phyloP scores from a whole-genome alignment of 805 yeast species.

The Candida loeiensis region DNA sequence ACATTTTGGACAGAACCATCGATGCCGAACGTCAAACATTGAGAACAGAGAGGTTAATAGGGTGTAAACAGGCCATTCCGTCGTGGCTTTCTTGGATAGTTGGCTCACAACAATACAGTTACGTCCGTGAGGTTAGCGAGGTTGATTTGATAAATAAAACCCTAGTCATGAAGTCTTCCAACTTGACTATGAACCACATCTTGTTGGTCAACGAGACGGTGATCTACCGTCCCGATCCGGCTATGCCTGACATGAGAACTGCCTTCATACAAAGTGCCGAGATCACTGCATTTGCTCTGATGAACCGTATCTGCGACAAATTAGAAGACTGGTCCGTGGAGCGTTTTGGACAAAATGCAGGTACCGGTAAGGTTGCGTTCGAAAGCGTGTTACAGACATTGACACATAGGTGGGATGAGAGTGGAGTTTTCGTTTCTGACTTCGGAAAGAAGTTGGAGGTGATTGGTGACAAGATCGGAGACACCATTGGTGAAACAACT shows the following conservation, averaged over 20 bases:
- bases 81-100: slow-evolving; percentile 69
- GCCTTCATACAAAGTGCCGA: slow-evolving; percentile 78
- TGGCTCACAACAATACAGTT: slow-evolving; percentile 70
- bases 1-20: slow-evolving; percentile 72
- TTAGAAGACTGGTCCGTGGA: slow-evolving; percentile 91
- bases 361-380: slow-evolving; percentile 77
- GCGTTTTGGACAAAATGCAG: slow-evolving; percentile 84
- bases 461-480: slow-evolving; percentile 22
- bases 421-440: slow-evolving; percentile 32
- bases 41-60: slow-evolving; percentile 81
- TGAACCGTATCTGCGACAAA: slow-evolving; percentile 68
- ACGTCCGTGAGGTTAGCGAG: slow-evolving; percentile 84
- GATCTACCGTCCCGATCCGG: slow-evolving; percentile 66
- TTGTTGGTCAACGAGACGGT: slow-evolving; percentile 85
- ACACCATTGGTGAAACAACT: slow-evolving; percentile 9
- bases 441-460: slow-evolving; percentile 27
- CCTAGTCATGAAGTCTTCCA: slow-evolving; percentile 77
- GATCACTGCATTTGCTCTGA: slow-evolving; percentile 77
- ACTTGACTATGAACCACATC: slow-evolving; percentile 74
- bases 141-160: slow-evolving; percentile 67
- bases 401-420: slow-evolving; percentile 42
- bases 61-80: slow-evolving; percentile 85
- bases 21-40: slow-evolving; percentile 45
- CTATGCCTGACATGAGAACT: slow-evolving; percentile 50
- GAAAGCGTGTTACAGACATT: slow-evolving; percentile 67